These are phyloP conservation scores for Zelonia costaricensis DNA, from an alignment of 208 protist species.

Conservation along the genomic window DNA sequence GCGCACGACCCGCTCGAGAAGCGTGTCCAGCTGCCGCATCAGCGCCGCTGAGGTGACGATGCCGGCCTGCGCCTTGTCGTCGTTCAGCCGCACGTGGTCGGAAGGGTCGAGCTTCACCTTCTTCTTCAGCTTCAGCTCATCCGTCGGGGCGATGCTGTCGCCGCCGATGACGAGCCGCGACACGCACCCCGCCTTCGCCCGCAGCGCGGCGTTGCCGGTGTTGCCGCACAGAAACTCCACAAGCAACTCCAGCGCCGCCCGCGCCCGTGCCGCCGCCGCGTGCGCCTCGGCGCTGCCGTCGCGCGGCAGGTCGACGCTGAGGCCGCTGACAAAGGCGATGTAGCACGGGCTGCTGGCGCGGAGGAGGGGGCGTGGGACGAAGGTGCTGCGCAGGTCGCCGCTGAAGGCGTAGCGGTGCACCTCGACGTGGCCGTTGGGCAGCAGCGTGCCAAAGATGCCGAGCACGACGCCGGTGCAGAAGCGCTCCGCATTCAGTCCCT, in stretches of 20 bases:
- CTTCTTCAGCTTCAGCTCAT: conserved; percentile 83
- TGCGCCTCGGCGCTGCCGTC: conserved; percentile 22
- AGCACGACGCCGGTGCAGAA: conserved; percentile 86
- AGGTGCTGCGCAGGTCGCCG: conserved; percentile 37
- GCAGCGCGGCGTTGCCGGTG: conserved; percentile 46
- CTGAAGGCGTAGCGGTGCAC: conserved; percentile 68
- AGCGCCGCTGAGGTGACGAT: conserved; percentile 56
- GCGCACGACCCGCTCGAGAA: conserved; percentile 61
- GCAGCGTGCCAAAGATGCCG: conserved; percentile 67
- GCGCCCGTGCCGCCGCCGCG: conserved; percentile 24
- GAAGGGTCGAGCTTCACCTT: conserved; percentile 88
- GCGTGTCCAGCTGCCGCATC: conserved; percentile 75
- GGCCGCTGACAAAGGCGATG: conserved; percentile 80
- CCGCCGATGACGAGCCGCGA: conserved; percentile 82
- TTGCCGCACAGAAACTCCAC: conserved; percentile 81
- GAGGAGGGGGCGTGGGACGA: conserved; percentile 47
- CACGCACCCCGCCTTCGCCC: conserved; percentile 47
- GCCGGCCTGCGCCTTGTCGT: conserved; percentile 43
- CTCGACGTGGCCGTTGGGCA: conserved; percentile 57
- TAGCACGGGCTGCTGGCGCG: conserved; percentile 56
- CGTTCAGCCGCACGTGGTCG: conserved; percentile 73
- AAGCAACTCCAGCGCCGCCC: conserved; percentile 67
- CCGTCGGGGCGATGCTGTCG: conserved; percentile 87
- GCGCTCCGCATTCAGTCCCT: conserved; percentile 43
- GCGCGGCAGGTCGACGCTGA: conserved; percentile 38